These are phyloP conservation scores for Pochonia chlamydosporia DNA, from an alignment of 2,329 filamentous ascomycete species.

Conservation along the genomic window DNA sequence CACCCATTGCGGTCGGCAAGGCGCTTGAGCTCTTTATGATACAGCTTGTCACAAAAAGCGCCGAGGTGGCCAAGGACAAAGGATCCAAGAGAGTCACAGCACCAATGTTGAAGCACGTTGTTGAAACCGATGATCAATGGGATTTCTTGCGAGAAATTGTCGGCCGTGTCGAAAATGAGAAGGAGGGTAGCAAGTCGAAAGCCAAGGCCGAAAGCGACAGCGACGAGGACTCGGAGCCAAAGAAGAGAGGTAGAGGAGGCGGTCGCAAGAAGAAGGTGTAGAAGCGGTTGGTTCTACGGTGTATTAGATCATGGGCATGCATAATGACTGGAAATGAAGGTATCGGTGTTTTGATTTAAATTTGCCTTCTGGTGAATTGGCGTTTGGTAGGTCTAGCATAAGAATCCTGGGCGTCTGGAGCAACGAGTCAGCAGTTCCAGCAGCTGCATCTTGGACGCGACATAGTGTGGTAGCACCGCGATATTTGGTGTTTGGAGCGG, in stretches of 20 bases:
- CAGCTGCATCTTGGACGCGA: not conserved
- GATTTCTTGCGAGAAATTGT: conserved; percentile 93
- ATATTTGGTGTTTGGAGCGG: not conserved
- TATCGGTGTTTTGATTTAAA: not conserved
- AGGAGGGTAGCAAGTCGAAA: conserved; percentile 34
- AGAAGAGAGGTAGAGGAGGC: conserved; percentile 40
- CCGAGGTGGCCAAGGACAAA: conserved; percentile 73
- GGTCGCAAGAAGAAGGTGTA: conserved; percentile 43
- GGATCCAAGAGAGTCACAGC: conserved; percentile 87
- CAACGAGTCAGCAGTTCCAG: not conserved
- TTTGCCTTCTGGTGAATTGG: conserved; percentile 11
- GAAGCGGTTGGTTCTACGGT: not conserved
- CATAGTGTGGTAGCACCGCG: not conserved
- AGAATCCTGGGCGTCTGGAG: conserved; percentile 18
- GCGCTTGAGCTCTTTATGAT: conserved; percentile 98
- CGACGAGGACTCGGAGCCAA: conserved; percentile 44
- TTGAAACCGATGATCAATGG: conserved; percentile 84
- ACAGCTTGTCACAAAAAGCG: conserved; percentile 80
- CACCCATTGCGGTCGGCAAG: conserved; percentile 91
- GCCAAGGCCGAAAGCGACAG: conserved; percentile 48
- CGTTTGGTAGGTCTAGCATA: conserved; percentile 19
- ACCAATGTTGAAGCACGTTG: conserved; percentile 84
- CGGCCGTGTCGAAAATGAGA: conserved; percentile 65
- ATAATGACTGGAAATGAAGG: conserved; percentile 20
- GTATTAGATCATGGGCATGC: not conserved